Evolutionary conservation across 257 asterid genomes (phyloP).

Genomic region (Nyctanthes arbortristis): DNA sequence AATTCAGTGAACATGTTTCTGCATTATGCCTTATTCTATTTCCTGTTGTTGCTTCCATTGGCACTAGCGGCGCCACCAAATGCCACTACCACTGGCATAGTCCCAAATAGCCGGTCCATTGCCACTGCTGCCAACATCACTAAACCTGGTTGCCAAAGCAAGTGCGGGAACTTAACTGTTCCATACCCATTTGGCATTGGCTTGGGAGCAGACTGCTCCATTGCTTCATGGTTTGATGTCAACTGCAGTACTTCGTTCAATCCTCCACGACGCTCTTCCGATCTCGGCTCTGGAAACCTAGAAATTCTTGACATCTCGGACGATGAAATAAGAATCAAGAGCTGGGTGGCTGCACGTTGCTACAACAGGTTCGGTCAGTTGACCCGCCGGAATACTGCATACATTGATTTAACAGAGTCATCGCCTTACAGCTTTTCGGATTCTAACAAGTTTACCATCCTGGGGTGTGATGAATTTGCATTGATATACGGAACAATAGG

Average conservation of each 20-base stretch:
- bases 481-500: constrained; percentile 23
- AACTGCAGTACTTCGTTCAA: constrained; percentile 36
- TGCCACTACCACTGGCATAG: constrained; percentile 18
- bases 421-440: constrained; percentile 31
- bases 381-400: neutral
- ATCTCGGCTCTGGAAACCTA: neutral
- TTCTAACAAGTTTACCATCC: constrained; percentile 27
- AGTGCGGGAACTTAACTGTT: no score
- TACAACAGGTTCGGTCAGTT: constrained; percentile 11
- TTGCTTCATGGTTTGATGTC: constrained; percentile 32
- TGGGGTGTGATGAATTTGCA: constrained; percentile 45
- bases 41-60: no score
- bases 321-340: constrained; percentile 17
- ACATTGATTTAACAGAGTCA: neutral
- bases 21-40: no score
- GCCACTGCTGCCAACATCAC: constrained; percentile 19
- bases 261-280: constrained; percentile 31
- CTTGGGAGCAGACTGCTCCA: constrained; percentile 32
- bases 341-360: constrained; percentile 22
- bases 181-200: no score
- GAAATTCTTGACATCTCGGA: constrained; percentile 28
- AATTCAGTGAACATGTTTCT: no score
- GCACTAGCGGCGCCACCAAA: no score
- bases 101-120: constrained; percentile 14
- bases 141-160: no score